A percentile compares a stretch with the other conserved stretches of the same genome.
phyloP scores from a whole-genome alignment of 495 filamentous ascomycete genomes.

The Entonaema liquescens region DNA sequence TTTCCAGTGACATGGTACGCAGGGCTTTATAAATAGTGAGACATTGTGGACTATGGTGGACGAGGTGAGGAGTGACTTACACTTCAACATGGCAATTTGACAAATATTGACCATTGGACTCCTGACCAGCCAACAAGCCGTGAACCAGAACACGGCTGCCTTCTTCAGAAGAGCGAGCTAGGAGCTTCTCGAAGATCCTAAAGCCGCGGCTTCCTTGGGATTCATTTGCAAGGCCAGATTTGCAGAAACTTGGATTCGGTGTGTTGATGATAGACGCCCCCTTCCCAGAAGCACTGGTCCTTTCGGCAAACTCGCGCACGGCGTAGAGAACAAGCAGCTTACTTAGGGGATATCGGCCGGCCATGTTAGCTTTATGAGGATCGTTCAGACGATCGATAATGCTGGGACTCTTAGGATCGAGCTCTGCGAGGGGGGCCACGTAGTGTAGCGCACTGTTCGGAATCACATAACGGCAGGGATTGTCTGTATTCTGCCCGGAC shows the following conservation, averaged over 20 bases:
- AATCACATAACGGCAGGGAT: neutral
- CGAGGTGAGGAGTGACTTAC: neutral
- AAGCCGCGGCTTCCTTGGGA: neutral
- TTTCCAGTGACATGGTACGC: neutral
- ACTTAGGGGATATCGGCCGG: neutral
- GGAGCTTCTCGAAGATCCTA: neutral
- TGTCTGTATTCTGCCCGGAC: neutral
- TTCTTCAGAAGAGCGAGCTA: neutral
- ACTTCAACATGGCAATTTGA: neutral
- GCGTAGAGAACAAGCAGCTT: neutral
- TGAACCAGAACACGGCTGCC: neutral
- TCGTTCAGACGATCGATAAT: neutral
- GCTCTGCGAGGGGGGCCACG: neutral
- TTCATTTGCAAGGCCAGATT: neutral
- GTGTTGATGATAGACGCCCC: neutral
- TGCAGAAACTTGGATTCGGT: neutral
- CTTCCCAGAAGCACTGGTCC: neutral
- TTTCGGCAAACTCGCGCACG: neutral
- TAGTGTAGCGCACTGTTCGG: neutral
- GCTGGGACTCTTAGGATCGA: neutral
- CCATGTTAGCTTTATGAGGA: neutral
- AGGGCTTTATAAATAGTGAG: neutral
- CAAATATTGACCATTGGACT: neutral
- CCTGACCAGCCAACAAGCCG: neutral
- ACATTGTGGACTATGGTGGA: too few relatives aligned